Base-by-base conservation (phyloP, 352 stramenopile species). In the Elongisporangium anandrum region DNA sequence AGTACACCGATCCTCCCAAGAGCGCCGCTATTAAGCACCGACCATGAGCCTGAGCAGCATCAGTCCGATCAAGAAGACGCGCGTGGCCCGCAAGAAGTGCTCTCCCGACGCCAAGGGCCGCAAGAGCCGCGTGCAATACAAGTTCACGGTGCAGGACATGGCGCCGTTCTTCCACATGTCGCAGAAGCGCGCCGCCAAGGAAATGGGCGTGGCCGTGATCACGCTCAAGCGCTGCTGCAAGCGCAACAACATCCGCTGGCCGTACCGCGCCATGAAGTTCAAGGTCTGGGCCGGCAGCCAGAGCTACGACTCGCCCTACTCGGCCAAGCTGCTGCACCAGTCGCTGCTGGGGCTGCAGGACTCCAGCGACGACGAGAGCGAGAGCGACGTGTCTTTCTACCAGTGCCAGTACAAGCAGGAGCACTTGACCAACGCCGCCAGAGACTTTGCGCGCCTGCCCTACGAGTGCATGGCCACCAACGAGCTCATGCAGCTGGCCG, bases 101-200 rank as follows among this genome's bases (percentile, higher is more conserved):
- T 68, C 56, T 54, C 57, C 52, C 17, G 15, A 51, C 38, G 59
- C 60, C 54, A 72, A 66, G 57, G 50, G 51, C 15, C 72, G 75
- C 54, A 85, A 81, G 70, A 82, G 69, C 55, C 73, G 77, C 29
- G 53, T 68, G 9, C 34, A 73, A 23, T 87, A 70, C 61, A 66
- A 87, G 47, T 80, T 78, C 59, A 65, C 59, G 19, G 61, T 55
- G 17, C 50, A 79, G 7, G 64, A 76, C 12, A 62, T 85, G 55
- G 49, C 53, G 15, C 61, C 64, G 50, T 85, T 59, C 59, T 87
- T 79, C 60, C 72, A 87, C 50, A 63, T 87, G 41, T 66, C 77
- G 5, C 77, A 87, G 54, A 68, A 62, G 47, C 55, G 72, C 52
- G 78, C 61, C 24, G 69, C 72, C 16, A 55, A 56, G 17, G 15